Base-by-base conservation (phyloP, 2,329 filamentous ascomycete genomes). In the Apiospora koreana region DNA sequence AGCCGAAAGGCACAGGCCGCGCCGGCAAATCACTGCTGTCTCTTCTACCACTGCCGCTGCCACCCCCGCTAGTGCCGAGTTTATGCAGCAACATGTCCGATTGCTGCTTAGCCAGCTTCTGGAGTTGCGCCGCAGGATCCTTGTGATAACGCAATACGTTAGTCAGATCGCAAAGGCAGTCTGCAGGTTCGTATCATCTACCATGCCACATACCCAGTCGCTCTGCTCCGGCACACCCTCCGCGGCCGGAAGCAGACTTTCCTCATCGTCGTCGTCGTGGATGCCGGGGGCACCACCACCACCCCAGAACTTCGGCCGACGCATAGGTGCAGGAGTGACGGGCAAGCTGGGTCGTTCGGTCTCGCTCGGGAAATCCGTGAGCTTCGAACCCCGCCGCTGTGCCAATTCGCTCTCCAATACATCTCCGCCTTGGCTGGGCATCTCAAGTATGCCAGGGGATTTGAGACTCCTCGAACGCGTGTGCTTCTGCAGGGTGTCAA, bases 141-240 rank as follows among this genome's bases (percentile, higher is more conserved):
- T 94, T 86, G 74, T 83, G 76, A 76, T 78, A 75, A 72, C 78
- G 79, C 72, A 85, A 79, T 77, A 84, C 75, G 85, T 89, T 88
- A 89, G 86, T 82, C 77, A 87, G 78, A 75, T 85, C 82, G 81
- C 86, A 89, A 75, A 84, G 82, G 81, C 86, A 88, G 80, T 87
- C 86, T 77, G 82, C 80, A 72, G 83, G 83, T 72, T 75, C 79
- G 83, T 85, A 88, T 74, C 78, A 76, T 73, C 79, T 80, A 73
- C 86, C 86, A 78, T 88, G 86, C 82, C 86, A 94, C 94, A 92
- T 94, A 97, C 94, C 95, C 95, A 98, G 81, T 97, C 94, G 79
- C 89, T 88, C 87, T 97, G 95, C 80, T 89, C 86, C 72, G 95
- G 94, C 73, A 97, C 94, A 68, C 94, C 95, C 79, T 93, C 89